These are phyloP conservation scores for Annulohypoxylon maeteangense DNA, from an alignment of 495 filamentous ascomycete species.

Conservation along the genomic window DNA sequence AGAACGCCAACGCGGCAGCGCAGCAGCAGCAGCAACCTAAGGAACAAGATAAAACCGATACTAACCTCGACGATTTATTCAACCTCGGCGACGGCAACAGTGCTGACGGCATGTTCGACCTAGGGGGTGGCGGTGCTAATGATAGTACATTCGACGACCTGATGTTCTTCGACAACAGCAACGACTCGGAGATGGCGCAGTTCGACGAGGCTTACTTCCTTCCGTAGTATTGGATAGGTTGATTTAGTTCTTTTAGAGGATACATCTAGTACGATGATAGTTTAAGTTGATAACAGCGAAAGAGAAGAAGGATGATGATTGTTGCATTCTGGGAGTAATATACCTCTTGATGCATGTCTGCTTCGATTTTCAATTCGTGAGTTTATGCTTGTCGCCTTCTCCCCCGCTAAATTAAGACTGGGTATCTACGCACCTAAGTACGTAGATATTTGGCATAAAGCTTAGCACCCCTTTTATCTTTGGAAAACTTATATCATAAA, in stretches of 20 bases:
- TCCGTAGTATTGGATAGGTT: not conserved
- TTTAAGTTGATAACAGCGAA: not conserved
- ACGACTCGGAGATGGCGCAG: slow-evolving; percentile 49
- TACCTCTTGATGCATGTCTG: no score
- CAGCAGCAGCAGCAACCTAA: slow-evolving; percentile 17
- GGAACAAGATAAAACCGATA: slow-evolving; percentile 41
- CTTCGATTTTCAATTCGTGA: no score
- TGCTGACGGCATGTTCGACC: slow-evolving; percentile 51
- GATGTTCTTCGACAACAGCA: slow-evolving; percentile 51
- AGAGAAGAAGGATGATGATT: not conserved
- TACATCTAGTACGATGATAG: not conserved
- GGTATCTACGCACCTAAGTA: no score
- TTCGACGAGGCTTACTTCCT: slow-evolving; percentile 53
- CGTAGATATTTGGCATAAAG: not conserved
- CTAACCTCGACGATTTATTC: slow-evolving; percentile 55
- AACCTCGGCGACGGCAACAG: slow-evolving; percentile 46
- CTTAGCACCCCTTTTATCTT: not conserved
- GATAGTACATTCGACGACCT: slow-evolving; percentile 57
- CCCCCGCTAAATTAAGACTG: no score
- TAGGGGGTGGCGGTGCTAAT: slow-evolving; percentile 49
- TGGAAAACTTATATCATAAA: not conserved
- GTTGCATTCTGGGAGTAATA: no score
- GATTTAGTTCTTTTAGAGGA: not conserved
- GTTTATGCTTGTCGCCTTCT: no score
- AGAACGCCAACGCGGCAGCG: slow-evolving; percentile 8